Evolutionary conservation across 495 filamentous ascomycete genomes (phyloP).

Genomic region (Cryomyces minteri): DNA sequence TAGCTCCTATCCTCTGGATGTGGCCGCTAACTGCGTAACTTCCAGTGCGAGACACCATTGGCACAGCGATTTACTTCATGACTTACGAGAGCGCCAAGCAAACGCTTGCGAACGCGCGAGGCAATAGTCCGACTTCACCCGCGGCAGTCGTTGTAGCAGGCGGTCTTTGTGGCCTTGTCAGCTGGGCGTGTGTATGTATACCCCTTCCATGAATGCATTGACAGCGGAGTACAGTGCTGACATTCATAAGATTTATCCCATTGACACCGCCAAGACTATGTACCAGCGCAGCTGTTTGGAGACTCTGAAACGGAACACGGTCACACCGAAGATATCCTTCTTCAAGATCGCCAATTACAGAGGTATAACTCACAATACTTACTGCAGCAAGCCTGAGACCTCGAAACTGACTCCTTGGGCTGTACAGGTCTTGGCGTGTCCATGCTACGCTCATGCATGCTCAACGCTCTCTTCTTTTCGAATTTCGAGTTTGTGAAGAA

Average conservation of each 20-base stretch:
- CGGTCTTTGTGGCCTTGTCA: constrained; percentile 61
- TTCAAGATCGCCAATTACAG: constrained; percentile 55
- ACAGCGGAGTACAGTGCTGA: not conserved
- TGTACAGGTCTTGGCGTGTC: constrained; percentile 53
- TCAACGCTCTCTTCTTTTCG: constrained; percentile 68
- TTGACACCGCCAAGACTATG: constrained; percentile 68
- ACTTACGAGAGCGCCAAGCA: constrained; percentile 87
- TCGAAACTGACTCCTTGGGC: not conserved
- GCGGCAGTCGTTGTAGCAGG: constrained; percentile 56
- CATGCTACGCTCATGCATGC: constrained; percentile 50
- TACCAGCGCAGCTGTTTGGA: constrained; percentile 68
- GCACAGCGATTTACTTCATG: constrained; percentile 78
- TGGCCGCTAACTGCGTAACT: not conserved
- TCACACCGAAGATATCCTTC: constrained; percentile 49
- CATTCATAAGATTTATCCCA: constrained; percentile 40
- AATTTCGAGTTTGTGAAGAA: constrained; percentile 64
- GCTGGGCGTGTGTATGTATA: constrained; percentile 57
- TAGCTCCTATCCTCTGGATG: not conserved
- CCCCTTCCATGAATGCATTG: not conserved
- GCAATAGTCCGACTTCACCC: constrained; percentile 50
- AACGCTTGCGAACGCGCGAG: constrained; percentile 53
- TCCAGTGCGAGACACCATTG: constrained; percentile 65
- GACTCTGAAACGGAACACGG: constrained; percentile 37
- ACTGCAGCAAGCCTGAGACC: not conserved
- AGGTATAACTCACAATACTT: constrained; percentile 15